These are phyloP conservation scores for Lumnitzera littorea DNA, from an alignment of 345 rosid species.

Conservation along the genomic window DNA sequence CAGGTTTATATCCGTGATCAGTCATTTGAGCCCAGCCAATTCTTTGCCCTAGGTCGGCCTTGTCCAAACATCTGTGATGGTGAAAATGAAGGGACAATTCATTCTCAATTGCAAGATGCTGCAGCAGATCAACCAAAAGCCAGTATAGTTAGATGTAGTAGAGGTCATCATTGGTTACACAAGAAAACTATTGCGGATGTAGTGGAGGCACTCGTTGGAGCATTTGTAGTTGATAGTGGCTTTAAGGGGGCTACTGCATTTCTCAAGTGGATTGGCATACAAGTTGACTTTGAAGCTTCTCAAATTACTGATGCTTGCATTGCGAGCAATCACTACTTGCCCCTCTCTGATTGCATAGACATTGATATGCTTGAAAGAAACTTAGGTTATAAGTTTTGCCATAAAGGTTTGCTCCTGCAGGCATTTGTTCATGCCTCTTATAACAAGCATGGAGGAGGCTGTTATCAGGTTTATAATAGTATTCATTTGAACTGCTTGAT, in stretches of 20 bases:
- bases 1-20: constrained; percentile 92
- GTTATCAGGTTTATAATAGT: constrained; percentile 63
- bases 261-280: constrained; percentile 84
- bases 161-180: constrained; percentile 72
- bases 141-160: constrained; percentile 62
- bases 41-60: constrained; percentile 72
- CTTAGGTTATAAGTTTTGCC: constrained; percentile 47
- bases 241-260: constrained; percentile 80
- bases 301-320: constrained; percentile 47
- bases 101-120: constrained; percentile 19
- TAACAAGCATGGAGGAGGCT: constrained; percentile 78
- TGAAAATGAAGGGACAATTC: constrained; percentile 35
- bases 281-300: constrained; percentile 49
- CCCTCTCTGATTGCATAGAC: constrained; percentile 39
- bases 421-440: constrained; percentile 92
- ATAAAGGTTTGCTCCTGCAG: constrained; percentile 76
- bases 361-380: constrained; percentile 38
- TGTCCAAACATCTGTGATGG: constrained; percentile 54
- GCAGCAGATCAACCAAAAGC: constrained; percentile 20
- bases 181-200: constrained; percentile 89
- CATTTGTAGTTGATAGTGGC: constrained; percentile 83
- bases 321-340: constrained; percentile 47
- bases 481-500: not conserved
- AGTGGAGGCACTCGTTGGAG: constrained; percentile 91
- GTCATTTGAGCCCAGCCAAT: constrained; percentile 68